Evolutionary conservation across 192 early-diverging fungal species (phyloP), one percentile per base, ranked within the genome.

Genomic region (Linnemannia exigua): DNA sequence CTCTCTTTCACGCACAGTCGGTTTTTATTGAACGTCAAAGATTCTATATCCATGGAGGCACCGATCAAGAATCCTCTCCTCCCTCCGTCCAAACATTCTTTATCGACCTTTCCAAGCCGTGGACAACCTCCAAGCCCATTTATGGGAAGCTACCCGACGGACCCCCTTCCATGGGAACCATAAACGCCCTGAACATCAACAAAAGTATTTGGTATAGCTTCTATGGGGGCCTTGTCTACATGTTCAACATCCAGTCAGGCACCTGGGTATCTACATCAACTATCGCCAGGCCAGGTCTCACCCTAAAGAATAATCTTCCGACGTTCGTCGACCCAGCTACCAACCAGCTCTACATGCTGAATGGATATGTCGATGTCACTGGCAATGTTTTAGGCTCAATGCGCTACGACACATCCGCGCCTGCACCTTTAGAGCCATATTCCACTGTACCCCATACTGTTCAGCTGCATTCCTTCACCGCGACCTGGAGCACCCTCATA

Each of bases 81-180:
- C 35, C 7, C 54, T 50, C 36, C 41, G 9, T 6, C 2, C 79
- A 80, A 63, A 68, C 48, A 15, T 80, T 80, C 33, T 72, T 47
- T 31, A 74, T 80, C 72, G 79, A 80, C 37, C 72, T 74, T 2
- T 80, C 79, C 11, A 67, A 8, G 1, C 37, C 25, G 36, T 74
- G 72, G 72, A 52, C 61, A 14, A 68, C 79, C 44, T 41, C 70
- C 5, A 25, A 48, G 28, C 79, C 79, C 3, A 63, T 63, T 19
- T 75, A 52, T 33, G 41, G 51, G 22, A 33, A 54, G 15, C 46
- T 80, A 1, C 28, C 72, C 0, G 61, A 74, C 22, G 51, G 25
- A 5, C n/a, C 67, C n/a, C 25, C 58, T 9, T n/a, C 28, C 9
- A 63, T 63, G 58, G 58, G 31, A 28, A 25, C 31, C 44, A 69